A percentile compares a stretch with the other conserved stretches of the same genome.
These are phyloP conservation scores for Plantago ovata DNA, from an alignment of 257 asterid species.

Conservation along the genomic window DNA sequence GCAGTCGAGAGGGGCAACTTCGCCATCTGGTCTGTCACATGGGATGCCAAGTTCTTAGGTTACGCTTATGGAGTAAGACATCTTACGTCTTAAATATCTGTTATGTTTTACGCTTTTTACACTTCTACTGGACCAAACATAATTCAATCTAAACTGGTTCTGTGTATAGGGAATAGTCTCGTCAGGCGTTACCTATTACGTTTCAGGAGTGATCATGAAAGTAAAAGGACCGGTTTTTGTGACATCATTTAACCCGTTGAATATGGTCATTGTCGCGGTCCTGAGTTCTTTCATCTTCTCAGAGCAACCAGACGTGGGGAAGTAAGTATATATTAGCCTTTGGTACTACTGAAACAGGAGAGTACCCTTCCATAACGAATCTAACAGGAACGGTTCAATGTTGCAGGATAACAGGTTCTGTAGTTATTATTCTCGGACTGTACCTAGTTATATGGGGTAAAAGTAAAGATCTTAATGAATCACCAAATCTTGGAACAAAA, in stretches of 20 bases:
- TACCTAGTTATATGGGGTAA: constrained; percentile 54
- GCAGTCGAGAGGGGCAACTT: constrained; percentile 39
- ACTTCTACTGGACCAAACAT: not conserved
- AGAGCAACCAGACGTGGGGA: constrained; percentile 48
- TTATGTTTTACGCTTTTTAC: not conserved
- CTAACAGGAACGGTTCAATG: not conserved
- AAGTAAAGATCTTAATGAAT: constrained; percentile 26
- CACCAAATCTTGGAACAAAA: not conserved
- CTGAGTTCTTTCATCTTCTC: constrained; percentile 46
- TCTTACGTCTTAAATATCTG: not conserved
- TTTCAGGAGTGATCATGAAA: constrained; percentile 45
- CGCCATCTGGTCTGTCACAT: constrained; percentile 48
- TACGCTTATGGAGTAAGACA: constrained; percentile 50
- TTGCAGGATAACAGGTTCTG: constrained; percentile 42
- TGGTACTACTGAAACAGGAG: not conserved
- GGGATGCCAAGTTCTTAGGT: constrained; percentile 46
- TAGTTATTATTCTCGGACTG: constrained; percentile 35
- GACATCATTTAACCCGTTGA: constrained; percentile 49
- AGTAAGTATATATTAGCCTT: constrained; percentile 23
- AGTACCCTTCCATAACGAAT: not conserved
- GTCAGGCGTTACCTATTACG: constrained; percentile 42
- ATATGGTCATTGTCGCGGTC: constrained; percentile 47
- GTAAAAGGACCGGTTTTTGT: constrained; percentile 59
- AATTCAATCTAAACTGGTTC: not conserved
- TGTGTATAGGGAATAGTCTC: constrained; percentile 46